Evolutionary conservation across 331 rosid genomes (phyloP).

Genomic region (Stylosanthes scabra): DNA sequence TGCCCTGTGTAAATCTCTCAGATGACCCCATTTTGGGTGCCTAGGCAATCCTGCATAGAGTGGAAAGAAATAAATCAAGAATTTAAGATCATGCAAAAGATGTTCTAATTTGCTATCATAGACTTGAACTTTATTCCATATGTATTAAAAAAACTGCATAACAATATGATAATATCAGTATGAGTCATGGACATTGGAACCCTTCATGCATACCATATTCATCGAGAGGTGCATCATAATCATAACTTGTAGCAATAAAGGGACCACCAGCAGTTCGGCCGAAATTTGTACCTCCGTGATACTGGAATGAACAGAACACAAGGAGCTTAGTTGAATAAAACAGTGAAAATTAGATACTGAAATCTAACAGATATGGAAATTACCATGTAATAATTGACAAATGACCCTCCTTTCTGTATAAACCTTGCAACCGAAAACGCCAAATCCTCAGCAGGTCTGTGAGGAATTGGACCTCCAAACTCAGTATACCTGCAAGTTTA

Average conservation of each 20-base stretch:
- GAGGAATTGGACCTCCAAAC: conserved; percentile 96
- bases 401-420: conserved; percentile 95
- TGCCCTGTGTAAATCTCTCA: conserved; percentile 94
- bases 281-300: conserved; percentile 97
- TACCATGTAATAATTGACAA: conserved; percentile 95
- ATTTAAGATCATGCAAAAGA: conserved; percentile 32
- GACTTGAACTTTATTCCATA: background rate
- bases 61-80: conserved; percentile 6
- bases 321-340: conserved; percentile 22
- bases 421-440: conserved; percentile 96
- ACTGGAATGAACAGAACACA: conserved; percentile 58
- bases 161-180: background rate
- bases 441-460: conserved; percentile 93
- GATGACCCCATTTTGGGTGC: conserved; percentile 99
- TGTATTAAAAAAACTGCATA: background rate
- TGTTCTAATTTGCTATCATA: background rate
- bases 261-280: conserved; percentile 99
- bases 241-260: conserved; percentile 94
- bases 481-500: conserved; percentile 74
- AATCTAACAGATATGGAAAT: conserved; percentile 29
- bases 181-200: background rate
- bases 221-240: conserved; percentile 97
- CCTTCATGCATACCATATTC: conserved; percentile 75
- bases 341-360: conserved; percentile 2
- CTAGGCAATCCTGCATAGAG: conserved; percentile 69